These are phyloP conservation scores for Cordyceps cateniannulata DNA, from an alignment of 2,329 filamentous ascomycete genomes.

Conservation along the genomic window DNA sequence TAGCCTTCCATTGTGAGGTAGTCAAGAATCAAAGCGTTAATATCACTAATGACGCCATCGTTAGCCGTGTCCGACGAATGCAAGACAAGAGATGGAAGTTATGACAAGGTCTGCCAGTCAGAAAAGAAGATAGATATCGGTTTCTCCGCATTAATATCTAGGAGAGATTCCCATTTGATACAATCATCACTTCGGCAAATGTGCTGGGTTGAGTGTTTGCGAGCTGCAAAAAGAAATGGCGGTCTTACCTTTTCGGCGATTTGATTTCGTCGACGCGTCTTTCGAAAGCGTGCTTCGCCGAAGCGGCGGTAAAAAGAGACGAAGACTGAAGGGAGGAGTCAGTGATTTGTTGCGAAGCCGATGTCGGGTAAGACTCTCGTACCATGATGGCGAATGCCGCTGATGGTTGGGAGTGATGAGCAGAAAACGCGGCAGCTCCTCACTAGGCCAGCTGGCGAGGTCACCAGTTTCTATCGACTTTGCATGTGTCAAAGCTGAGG, in stretches of 20 bases:
- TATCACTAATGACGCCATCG: constrained; percentile 57
- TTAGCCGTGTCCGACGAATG: constrained; percentile 25
- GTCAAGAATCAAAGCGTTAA: constrained; percentile 92
- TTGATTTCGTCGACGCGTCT: constrained; percentile 77
- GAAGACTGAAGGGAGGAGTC: constrained; percentile 49
- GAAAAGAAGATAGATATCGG: constrained; percentile 62
- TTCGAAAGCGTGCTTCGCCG: constrained; percentile 69
- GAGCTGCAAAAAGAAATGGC: neutral
- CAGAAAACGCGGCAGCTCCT: neutral
- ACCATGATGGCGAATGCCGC: constrained; percentile 7
- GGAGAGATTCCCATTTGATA: constrained; percentile 99
- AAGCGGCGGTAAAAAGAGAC: constrained; percentile 65
- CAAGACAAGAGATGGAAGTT: constrained; percentile 9
- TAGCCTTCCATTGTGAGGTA: constrained; percentile 96
- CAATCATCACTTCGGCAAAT: constrained; percentile 64
- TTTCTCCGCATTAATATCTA: constrained; percentile 89
- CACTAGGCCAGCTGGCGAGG: constrained; percentile 13
- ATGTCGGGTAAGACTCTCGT: neutral
- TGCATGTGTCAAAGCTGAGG: constrained; percentile 7
- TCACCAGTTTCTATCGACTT: neutral
- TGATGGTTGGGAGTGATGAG: neutral
- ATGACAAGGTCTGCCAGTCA: constrained; percentile 28
- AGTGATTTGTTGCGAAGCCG: neutral
- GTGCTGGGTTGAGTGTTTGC: neutral
- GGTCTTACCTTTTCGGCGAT: constrained; percentile 77